Conservation (phyloP, 495 filamentous ascomycete genomes). For the Talaromyces nanjingensis region DNA sequence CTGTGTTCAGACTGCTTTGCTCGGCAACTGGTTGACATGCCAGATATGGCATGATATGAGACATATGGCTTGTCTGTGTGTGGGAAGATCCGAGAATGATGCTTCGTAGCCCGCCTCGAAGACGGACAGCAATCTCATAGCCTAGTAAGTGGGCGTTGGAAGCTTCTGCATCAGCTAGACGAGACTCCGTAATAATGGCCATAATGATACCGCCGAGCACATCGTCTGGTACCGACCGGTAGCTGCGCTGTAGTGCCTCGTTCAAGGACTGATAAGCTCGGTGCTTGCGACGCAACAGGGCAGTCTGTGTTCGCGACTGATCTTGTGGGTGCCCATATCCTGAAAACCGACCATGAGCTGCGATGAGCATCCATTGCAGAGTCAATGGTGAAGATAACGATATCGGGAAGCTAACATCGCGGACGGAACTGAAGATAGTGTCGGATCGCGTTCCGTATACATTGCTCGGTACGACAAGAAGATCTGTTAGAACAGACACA, state of each 20-base stretch:
- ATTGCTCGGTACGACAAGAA: not conserved
- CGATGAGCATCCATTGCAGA: constrained; percentile 3
- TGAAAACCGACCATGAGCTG: not conserved
- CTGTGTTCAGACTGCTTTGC: not conserved
- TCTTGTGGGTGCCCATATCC: not conserved
- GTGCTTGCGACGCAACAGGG: not conserved
- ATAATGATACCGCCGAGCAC: not conserved
- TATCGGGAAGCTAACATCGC: not conserved
- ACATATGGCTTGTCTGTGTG: not conserved
- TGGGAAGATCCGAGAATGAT: not conserved
- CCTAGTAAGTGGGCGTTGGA: not conserved
- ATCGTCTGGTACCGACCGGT: not conserved
- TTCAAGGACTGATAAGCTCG: not conserved
- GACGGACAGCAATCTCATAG: not conserved
- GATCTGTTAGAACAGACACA: not conserved
- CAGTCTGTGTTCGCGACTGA: not conserved
- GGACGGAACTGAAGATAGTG: constrained; percentile 4
- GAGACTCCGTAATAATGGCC: constrained; percentile 3
- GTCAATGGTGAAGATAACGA: not conserved
- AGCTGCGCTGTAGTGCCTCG: not conserved
- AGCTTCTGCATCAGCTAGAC: not conserved
- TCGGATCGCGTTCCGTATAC: constrained; percentile 4
- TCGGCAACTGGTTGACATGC: not conserved
- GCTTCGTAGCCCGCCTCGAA: not conserved
- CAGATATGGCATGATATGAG: constrained; percentile 2